Evolutionary conservation across 1,284 basidiomycete genomes (phyloP).

Genomic region (Ceratobasidium sp.): DNA sequence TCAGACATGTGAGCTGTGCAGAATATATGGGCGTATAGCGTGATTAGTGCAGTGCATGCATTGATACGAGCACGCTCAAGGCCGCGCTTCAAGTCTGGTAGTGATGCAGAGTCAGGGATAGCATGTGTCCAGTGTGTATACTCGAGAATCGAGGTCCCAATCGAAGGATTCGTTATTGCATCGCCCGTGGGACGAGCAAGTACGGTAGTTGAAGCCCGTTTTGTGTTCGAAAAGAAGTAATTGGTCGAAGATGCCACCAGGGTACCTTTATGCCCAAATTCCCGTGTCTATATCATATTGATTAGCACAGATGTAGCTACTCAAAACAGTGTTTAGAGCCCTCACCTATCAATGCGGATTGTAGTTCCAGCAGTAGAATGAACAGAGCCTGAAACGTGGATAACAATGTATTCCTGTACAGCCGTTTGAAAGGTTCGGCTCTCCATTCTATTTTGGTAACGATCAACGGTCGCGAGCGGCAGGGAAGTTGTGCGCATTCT

Average conservation of each 20-base stretch:
- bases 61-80: slow-evolving; percentile 24
- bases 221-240: slow-evolving; percentile 4
- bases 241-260: slow-evolving; percentile 24
- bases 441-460: slow-evolving; percentile 22
- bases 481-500: not conserved
- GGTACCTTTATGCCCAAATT: slow-evolving; percentile 17
- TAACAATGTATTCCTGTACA: slow-evolving; percentile 4
- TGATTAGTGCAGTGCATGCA: slow-evolving; percentile 18
- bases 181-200: slow-evolving; percentile 1
- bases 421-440: not conserved
- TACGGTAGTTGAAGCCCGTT: slow-evolving; percentile 5
- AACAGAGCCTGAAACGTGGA: slow-evolving; percentile 6
- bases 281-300: not conserved
- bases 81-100: not conserved
- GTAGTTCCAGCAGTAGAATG: not conserved
- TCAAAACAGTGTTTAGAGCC: not conserved
- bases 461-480: not conserved
- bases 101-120: not conserved
- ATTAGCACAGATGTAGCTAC: not conserved
- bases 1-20: not conserved
- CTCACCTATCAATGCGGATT: slow-evolving; percentile 29
- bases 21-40: slow-evolving; percentile 1
- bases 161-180: not conserved
- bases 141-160: not conserved
- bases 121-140: slow-evolving; percentile 28